These are phyloP conservation scores for Erysimum pusillum DNA, from an alignment of 441 rosid species.

Conservation along the genomic window DNA sequence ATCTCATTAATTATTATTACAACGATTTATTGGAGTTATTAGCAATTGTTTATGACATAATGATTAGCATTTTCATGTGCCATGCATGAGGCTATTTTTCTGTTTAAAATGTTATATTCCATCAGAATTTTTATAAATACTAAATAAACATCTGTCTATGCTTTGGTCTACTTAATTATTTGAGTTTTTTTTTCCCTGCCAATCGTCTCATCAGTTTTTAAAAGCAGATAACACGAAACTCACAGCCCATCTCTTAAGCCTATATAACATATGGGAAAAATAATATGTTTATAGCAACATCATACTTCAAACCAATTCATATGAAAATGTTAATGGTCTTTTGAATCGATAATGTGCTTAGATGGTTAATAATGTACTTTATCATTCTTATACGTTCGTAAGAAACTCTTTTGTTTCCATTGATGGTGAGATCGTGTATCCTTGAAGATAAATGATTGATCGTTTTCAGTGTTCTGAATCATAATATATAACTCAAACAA, in stretches of 20 bases:
- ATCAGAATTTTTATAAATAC: background rate
- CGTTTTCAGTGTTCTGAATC: background rate
- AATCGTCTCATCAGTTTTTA: background rate
- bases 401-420: slow-evolving; percentile 2
- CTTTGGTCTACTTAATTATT: background rate
- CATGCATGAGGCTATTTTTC: slow-evolving; percentile 23
- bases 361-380: background rate
- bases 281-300: background rate
- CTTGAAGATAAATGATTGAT: background rate
- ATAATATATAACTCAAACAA: background rate
- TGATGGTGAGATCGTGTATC: background rate
- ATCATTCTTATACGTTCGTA: background rate
- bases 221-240: background rate
- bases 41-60: slow-evolving; percentile 20
- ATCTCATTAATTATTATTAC: slow-evolving; percentile 34
- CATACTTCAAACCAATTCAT: background rate
- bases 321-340: background rate
- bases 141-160: background rate
- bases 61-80: slow-evolving; percentile 40
- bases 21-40: slow-evolving; percentile 27
- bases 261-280: background rate
- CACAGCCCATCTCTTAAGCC: background rate
- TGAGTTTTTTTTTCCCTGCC: no score
- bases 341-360: background rate
- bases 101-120: background rate